These are phyloP conservation scores for Beauveria bassiana DNA, from an alignment of 2,329 filamentous ascomycete species.

Conservation along the genomic window DNA sequence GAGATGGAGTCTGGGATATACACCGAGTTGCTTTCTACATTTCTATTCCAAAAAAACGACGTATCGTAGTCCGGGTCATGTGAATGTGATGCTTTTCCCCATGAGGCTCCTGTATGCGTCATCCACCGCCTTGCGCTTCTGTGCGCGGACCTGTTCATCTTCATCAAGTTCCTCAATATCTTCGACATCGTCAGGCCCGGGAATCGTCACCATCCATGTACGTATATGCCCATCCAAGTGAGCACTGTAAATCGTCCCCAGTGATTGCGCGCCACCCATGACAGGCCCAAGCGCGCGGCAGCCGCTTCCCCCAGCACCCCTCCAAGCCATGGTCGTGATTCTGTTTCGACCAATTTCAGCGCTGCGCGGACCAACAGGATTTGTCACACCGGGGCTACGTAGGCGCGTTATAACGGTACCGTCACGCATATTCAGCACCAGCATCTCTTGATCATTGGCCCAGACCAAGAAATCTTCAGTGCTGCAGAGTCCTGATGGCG, in stretches of 20 bases:
- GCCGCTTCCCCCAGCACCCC: slow-evolving; percentile 48
- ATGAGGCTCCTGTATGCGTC: slow-evolving; percentile 74
- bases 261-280: slow-evolving; percentile 45
- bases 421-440: slow-evolving; percentile 72
- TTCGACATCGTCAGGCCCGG: slow-evolving; percentile 42
- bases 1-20: neutral
- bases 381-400: slow-evolving; percentile 51
- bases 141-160: slow-evolving; percentile 40
- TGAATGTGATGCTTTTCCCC: slow-evolving; percentile 61
- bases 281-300: slow-evolving; percentile 50
- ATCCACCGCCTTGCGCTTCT: slow-evolving; percentile 71
- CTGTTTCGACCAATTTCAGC: slow-evolving; percentile 56
- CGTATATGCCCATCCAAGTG: slow-evolving; percentile 80
- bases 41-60: neutral
- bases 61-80: slow-evolving; percentile 16
- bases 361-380: slow-evolving; percentile 28
- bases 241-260: slow-evolving; percentile 63
- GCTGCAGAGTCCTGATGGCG: slow-evolving; percentile 51
- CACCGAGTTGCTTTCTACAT: neutral
- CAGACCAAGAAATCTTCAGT: slow-evolving; percentile 65
- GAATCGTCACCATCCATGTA: slow-evolving; percentile 61
- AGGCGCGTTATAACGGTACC: slow-evolving; percentile 66
- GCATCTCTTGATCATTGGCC: slow-evolving; percentile 73
- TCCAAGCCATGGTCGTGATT: slow-evolving; percentile 71
- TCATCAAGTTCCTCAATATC: slow-evolving; percentile 35